Evolutionary conservation across 2,329 filamentous ascomycete genomes (phyloP), one percentile per base, ranked within the genome.

Genomic region (Emericellopsis cladophorae): DNA sequence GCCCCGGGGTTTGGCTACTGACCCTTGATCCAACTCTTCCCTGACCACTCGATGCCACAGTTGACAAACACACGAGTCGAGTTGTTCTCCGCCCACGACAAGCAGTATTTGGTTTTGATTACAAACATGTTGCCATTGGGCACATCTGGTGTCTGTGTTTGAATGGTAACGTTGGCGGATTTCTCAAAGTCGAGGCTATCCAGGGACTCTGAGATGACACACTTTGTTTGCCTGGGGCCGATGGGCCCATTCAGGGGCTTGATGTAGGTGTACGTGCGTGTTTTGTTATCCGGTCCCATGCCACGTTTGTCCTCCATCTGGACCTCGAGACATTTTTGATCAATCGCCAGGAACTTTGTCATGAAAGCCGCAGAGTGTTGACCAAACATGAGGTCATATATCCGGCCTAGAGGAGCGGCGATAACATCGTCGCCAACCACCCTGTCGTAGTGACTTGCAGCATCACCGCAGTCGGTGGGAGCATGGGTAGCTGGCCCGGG

Each of bases 1-100:
- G 12, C 26, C 12, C 12, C 8, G 26, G 26, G 12, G 5, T 11
- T 11, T 11, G 6, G 11, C n/a, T 6, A 55, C 68, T 56, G 67
- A 93, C 89, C 86, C 67, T 92, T 95, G 36, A 98, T 66, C 92
- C 92, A 98, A 66, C 89, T 95, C 70, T 96, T 98, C 51, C 89
- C 89, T 4, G 82, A 81, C 93, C 93, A 98, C 55, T 98, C 93
- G 35, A 95, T 84, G 2, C 79, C 82, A 58, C 87, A 95, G 49
- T 82, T 95, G 64, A 90, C 82, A 46, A 92, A 78, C 24, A 98
- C 65, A 23, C 88, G 76, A 1, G 93, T 98, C 32, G 78, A 68
- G 53, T 95, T 95, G 46, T 80, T 81, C 39, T 92, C 79, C 4
- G 81, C 88, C 92, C 92, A 98, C 40, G 85, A 85, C 18, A 98